Evolutionary conservation across 1,139 yeast species (phyloP), one percentile per base, ranked within the genome.

Genomic region (Casaregolazyma suthepensis): DNA sequence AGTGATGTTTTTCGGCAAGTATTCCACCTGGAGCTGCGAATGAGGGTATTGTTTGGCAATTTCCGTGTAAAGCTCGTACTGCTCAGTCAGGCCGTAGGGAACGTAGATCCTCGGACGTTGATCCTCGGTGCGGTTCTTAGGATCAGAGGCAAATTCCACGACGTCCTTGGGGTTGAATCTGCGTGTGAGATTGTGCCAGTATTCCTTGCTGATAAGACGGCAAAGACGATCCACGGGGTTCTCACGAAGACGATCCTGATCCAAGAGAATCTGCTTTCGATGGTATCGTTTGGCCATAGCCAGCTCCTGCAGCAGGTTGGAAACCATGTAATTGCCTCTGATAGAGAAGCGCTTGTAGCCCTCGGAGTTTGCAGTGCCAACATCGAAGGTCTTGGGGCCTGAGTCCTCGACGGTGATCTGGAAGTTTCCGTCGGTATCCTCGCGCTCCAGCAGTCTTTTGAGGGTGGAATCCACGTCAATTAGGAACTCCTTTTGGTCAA

Each of bases 351-450:
- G 84, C 46, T 81, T 82, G 69, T 72, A 87, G 1, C 97, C 96
- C 61, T 84, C 81, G 1, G 96, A 87, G 66, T 87, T 87, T 48
- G 83, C 88, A 0, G 96, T 88, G 5, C 96, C 96, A 44, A 90
- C 75, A 59, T 82, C 78, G 58, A 89, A 74, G 15, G 87, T 94
- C 66, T 90, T 90, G n/a, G 97, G 96, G 0, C 97, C 97, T 2
- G 82, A 79, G 67, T 90, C 97, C 64, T 90, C 97, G 52, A 90
- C 85, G 13, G 97, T 90, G 63, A 91, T 91, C 69, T 91, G 97
- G 68, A 73, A 83, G 68, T 91, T 86, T 54, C 77, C 77, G 68
- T 90, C 96, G 2, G 97, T 90, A 66, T 91, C 98, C 67, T 91
- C 97, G 58, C 79, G 82, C 35, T 76, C 79, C 57, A 91, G 73